Evolutionary conservation across 129 eudicot species (phyloP), one percentile per base, ranked within the genome.

Genomic region (Kitagawia praeruptora): DNA sequence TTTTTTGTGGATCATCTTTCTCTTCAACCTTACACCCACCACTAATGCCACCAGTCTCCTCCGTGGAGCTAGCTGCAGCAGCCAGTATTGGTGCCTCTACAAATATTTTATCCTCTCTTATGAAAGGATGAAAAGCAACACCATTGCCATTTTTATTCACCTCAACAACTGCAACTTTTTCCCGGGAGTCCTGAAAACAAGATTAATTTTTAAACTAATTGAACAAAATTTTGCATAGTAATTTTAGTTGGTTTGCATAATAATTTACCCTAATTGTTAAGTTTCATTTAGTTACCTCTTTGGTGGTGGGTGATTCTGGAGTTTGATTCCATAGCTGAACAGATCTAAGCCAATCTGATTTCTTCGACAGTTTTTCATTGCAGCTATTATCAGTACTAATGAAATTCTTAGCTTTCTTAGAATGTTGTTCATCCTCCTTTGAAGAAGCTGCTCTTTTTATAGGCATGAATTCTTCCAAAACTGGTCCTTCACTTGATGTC

Each of bases 321-420:
- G 91, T 58, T 85, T 95, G 96, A 76, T 90, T 90, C 88, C 96
- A 95, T 10, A 95, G 89, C 84, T 92, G 99, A 74, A 86, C 91
- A 78, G 99, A 95, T 87, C 92, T 89, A 71, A 95, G 96, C 99
- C 99, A 95, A 64, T 92, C 99, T 23, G 96, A 89, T 79, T 95
- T 95, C 80, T 90, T 92, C 23, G 87, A 85, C 12, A 67, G 49
- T 87, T 82, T 87, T 69, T 85, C 86, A 38, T 78, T 77, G 48
- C 39, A 31, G 31, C 83, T 79, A 49, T 81, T 79, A 70, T 79
- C 70, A 46, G 79, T 80, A 39, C 28, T 80, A 27, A 39, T 47
- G 39, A 56, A 12, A 56, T 13, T 11, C 74, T 85, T 49, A 63
- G 61, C 28, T 80, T 84, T 76, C 79, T 45, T 76, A 14, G 41